Evolutionary conservation across 2,329 filamentous ascomycete genomes (phyloP).

Genomic region (Mycosphaerelloides madeirae): DNA sequence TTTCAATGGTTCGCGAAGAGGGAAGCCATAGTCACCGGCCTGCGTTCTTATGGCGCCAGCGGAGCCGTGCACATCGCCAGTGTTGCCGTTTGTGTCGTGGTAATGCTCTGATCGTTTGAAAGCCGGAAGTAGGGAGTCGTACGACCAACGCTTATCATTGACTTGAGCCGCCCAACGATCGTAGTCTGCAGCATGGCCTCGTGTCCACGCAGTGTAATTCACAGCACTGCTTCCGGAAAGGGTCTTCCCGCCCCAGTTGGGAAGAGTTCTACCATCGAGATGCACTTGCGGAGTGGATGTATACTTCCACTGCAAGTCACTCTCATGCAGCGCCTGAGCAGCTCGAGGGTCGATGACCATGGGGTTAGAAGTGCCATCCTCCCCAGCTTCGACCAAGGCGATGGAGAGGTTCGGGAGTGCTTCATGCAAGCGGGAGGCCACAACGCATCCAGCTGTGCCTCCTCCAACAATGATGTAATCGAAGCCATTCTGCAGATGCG

Average conservation of each 20-base stretch:
- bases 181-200: slow-evolving; percentile 1
- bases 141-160: not conserved
- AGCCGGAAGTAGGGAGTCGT: not conserved
- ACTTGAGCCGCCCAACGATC: not conserved
- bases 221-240: slow-evolving; percentile 1
- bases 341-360: not conserved
- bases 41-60: not conserved
- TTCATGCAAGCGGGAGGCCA: slow-evolving; percentile 16
- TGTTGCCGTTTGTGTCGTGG: not conserved
- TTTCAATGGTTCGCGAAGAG: not conserved
- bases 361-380: not conserved
- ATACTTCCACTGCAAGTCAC: not conserved
- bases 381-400: not conserved
- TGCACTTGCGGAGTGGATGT: not conserved
- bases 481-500: too few relatives aligned
- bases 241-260: not conserved
- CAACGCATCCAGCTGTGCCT: slow-evolving; percentile 21
- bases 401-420: not conserved
- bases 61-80: not conserved
- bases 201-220: not conserved
- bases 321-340: not conserved
- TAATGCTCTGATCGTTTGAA: slow-evolving; percentile 1
- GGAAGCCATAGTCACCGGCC: not conserved
- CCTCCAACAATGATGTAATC: slow-evolving; percentile 25
- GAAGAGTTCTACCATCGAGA: not conserved